These are phyloP conservation scores for Nemophila menziesii DNA, from an alignment of 257 asterid genomes.

Conservation along the genomic window DNA sequence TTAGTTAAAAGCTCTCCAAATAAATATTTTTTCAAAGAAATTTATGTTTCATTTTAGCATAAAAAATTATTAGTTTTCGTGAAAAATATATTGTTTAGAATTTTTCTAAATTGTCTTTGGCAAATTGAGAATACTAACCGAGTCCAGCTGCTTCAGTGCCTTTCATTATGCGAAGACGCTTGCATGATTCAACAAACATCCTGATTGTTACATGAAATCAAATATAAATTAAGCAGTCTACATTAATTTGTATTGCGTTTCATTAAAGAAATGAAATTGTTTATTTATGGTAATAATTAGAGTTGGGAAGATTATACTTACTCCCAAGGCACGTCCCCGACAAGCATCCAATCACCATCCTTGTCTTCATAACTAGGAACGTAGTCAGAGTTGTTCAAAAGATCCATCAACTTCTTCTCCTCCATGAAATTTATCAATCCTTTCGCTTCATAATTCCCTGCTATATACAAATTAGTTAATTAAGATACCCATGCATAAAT, in stretches of 20 bases:
- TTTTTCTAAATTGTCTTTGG: no score
- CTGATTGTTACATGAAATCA: constrained; percentile 8
- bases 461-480: no score
- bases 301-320: no score
- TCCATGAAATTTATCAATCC: constrained; percentile 70
- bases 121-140: constrained; percentile 13
- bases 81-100: no score
- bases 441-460: constrained; percentile 52
- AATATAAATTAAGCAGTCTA: no score
- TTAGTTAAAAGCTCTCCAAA: no score
- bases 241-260: no score
- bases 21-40: no score
- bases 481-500: no score
- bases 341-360: constrained; percentile 88
- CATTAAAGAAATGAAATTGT: no score
- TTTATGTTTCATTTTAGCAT: no score
- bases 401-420: constrained; percentile 63
- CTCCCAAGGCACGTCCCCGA: constrained; percentile 85
- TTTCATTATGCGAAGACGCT: constrained; percentile 33
- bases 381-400: constrained; percentile 55
- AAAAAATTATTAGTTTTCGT: no score
- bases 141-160: constrained; percentile 30
- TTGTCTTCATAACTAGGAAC: constrained; percentile 74
- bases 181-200: constrained; percentile 36
- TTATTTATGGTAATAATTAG: neutral